phyloP scores from a whole-genome alignment of 78 protist genomes.

The Diacronema lutheri region DNA sequence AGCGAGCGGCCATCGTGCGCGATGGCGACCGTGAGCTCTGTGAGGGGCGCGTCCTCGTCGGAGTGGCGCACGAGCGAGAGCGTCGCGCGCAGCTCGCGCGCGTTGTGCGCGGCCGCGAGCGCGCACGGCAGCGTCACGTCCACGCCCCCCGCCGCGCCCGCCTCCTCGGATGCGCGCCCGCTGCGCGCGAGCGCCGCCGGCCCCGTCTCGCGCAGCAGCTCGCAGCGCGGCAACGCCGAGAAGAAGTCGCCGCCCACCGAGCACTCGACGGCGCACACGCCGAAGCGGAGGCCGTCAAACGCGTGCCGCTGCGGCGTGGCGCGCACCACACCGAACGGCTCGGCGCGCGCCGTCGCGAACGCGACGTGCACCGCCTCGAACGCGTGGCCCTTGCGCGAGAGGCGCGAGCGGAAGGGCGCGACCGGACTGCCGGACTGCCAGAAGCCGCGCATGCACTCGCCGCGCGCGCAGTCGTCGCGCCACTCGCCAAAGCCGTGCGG shows the following conservation, averaged over 20 bases:
- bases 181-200: too few relatives aligned
- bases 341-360: background rate
- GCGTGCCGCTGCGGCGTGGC: background rate
- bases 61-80: too few relatives aligned
- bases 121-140: too few relatives aligned
- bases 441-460: background rate
- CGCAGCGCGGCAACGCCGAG: slow-evolving; percentile 51
- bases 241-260: slow-evolving; percentile 64
- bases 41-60: too few relatives aligned
- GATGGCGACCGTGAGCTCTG: too few relatives aligned
- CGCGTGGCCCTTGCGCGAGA: background rate
- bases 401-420: background rate
- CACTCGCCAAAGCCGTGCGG: background rate
- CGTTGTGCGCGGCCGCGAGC: too few relatives aligned
- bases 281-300: background rate
- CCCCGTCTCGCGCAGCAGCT: too few relatives aligned
- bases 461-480: background rate
- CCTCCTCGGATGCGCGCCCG: too few relatives aligned
- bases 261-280: slow-evolving; percentile 58
- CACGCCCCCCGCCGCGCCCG: too few relatives aligned
- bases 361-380: background rate
- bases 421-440: background rate
- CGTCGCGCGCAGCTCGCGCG: too few relatives aligned
- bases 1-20: too few relatives aligned
- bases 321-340: background rate